Evolutionary conservation across 768 basidiomycete genomes (phyloP), one percentile per base, ranked within the genome.

Genomic region (Lentinula lateritia): DNA sequence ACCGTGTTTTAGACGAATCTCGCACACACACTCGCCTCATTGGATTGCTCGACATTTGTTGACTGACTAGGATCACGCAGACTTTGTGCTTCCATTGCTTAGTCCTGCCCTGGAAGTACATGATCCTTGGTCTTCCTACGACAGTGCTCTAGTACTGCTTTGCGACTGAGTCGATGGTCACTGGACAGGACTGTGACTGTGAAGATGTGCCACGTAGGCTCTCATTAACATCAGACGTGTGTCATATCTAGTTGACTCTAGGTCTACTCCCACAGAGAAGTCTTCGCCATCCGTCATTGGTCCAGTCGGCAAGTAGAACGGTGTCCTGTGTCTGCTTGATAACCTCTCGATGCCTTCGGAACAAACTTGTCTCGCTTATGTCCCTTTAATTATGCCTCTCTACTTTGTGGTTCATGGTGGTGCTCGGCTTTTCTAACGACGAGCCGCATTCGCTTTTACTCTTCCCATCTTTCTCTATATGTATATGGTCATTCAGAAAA

Each of bases 1-100:
- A 94, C 92, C 42, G 90, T 91, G 65, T 94, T 91, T 75, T 94
- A 77, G 34, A 45, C 10, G 42, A 43, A 41, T 38, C 28, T n/a
- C 20, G 13, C 48, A 15, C 35, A 4, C 23, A 7, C 23, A 32
- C 57, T 35, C 12, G 23, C 57, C 46, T 20, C 35, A 57, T 39
- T 39, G 55, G 41, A 43, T 43, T 57, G 55, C 42, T 18, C 43
- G 57, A 58, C 57, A 42, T 38, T 23, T 38, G 38, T 28, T 41
- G 38, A 39, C 38, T 53, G 20, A n/a, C 13, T 35, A 13, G 32
- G 46, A 48, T 48, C 46, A 48, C 42, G 3, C 42, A 5, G 42
- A 43, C 16, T 41, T n/a, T 18, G 43, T 45, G 43, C 43, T 45
- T 45, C n/a, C 18, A 20, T 48, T 23, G 20, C 35, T 18, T n/a